Base-by-base conservation (phyloP, 2,329 filamentous ascomycete species). In the Neonectria hederae region DNA sequence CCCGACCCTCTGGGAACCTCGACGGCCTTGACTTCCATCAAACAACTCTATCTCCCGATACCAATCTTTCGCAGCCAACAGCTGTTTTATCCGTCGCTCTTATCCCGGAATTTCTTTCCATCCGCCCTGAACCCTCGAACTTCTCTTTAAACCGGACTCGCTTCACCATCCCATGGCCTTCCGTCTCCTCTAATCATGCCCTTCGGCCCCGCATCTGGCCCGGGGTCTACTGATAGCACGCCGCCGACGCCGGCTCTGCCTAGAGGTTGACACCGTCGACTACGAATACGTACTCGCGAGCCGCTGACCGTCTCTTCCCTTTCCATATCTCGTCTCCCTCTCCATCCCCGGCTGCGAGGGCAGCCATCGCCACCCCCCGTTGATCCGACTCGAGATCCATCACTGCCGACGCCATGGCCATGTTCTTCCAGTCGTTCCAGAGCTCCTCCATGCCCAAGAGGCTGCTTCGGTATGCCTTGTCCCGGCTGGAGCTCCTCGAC, bases 401-500 rank as follows among this genome's bases (percentile, higher is more conserved):
- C 28, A 35, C 59, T 49, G 43, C 68, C 65, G 55, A 65, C 76
- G 78, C 65, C 78, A 94, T 94, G 92, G 89, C 90, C 58, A 89
- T 86, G 76, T 89, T 92, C 76, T 87, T 96, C 74, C 90, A 84
- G 79, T 85, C 84, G 62, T 88, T 89, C 74, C 81, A 83, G 73
- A 84, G 80, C 77, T 88, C 93, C 68, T 92, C 88, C 71, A 93
- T 97, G 84, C 92, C 94, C 81, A 97, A 96, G 86, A 90, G 91
- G 78, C 86, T 98, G 73, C 86, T 98, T 69, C 90, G 93, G 71
- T 97, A 96, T 82, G 93, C 90, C 54, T 83, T 99, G 45, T 91
- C 91, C 24, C 89, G 90, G 62, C 85, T 97, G 63, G 94, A 97
- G 72, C 85, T 97, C 59, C 87, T 99, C 64, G 96, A 98, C 75